Conservation (phyloP, 148 eudicot species). For the Silene latifolia region DNA sequence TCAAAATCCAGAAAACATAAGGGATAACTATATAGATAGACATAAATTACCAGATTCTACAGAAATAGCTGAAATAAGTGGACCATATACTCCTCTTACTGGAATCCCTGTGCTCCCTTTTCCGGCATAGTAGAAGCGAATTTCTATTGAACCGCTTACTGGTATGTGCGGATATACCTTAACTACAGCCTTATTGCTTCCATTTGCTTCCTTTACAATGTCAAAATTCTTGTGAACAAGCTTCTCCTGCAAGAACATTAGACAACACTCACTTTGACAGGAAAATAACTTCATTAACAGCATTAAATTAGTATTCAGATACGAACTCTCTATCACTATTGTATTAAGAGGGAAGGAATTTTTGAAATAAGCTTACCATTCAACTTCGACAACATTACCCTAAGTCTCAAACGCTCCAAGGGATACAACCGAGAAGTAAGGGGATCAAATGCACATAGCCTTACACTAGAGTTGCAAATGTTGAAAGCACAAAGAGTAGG, state of each 20-base stretch:
- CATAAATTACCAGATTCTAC: slow-evolving; percentile 44
- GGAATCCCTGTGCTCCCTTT: slow-evolving; percentile 63
- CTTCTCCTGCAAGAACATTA: slow-evolving; percentile 43
- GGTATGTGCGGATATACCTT: slow-evolving; percentile 26
- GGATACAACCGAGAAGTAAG: too few relatives aligned
- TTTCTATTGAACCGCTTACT: slow-evolving; percentile 42
- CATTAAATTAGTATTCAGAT: not conserved
- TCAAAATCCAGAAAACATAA: not conserved
- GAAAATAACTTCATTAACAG: not conserved
- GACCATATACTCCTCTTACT: slow-evolving; percentile 55
- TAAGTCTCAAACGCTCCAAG: too few relatives aligned
- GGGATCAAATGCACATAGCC: too few relatives aligned
- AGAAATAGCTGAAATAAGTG: slow-evolving; percentile 64
- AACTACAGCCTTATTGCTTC: slow-evolving; percentile 31
- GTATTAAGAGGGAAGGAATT: not conserved
- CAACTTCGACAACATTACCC: too few relatives aligned
- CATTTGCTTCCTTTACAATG: slow-evolving; percentile 41
- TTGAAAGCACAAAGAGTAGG: too few relatives aligned
- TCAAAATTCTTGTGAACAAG: slow-evolving; percentile 44
- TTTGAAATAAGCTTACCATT: not conserved
- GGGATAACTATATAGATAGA: not conserved
- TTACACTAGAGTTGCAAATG: too few relatives aligned
- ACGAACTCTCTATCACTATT: not conserved
- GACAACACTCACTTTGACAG: not conserved
- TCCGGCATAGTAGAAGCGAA: slow-evolving; percentile 55